These are phyloP conservation scores for Quercus tomentella DNA, from an alignment of 331 rosid species.

Conservation along the genomic window DNA sequence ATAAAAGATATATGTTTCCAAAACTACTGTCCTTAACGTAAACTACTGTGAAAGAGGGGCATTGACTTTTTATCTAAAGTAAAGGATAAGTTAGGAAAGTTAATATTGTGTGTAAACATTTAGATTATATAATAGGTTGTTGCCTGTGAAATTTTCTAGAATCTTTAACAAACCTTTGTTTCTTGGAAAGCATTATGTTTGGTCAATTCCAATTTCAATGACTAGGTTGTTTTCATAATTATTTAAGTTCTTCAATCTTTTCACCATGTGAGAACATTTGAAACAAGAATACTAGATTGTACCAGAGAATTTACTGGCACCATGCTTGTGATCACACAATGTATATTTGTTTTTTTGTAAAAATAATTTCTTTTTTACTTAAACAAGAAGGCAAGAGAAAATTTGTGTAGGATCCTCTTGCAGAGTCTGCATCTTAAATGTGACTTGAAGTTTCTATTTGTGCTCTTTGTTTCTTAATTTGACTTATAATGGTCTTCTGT, in stretches of 20 bases:
- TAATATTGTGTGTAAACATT: not conserved
- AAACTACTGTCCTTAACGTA: no score
- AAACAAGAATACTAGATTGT: not conserved
- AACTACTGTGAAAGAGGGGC: no score
- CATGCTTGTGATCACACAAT: not conserved
- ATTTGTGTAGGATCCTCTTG: not conserved
- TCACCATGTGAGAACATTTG: not conserved
- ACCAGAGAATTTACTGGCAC: not conserved
- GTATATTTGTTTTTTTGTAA: no score
- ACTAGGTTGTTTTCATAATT: no score
- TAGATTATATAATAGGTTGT: not conserved
- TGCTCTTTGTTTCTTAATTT: not conserved
- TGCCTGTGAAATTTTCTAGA: not conserved
- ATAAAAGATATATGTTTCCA: no score
- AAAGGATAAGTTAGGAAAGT: no score
- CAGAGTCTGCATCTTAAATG: not conserved
- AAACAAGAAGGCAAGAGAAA: not conserved
- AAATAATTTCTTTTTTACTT: not conserved
- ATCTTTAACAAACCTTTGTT: not conserved
- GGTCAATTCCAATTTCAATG: not conserved
- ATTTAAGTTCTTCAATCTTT: no score
- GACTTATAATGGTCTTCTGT: not conserved
- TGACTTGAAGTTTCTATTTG: not conserved
- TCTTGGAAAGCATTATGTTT: not conserved
- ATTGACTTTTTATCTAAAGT: no score